Evolutionary conservation across 148 eudicot genomes (phyloP), one percentile per base, ranked within the genome.

Genomic region (Mesembryanthemum crystallinum): DNA sequence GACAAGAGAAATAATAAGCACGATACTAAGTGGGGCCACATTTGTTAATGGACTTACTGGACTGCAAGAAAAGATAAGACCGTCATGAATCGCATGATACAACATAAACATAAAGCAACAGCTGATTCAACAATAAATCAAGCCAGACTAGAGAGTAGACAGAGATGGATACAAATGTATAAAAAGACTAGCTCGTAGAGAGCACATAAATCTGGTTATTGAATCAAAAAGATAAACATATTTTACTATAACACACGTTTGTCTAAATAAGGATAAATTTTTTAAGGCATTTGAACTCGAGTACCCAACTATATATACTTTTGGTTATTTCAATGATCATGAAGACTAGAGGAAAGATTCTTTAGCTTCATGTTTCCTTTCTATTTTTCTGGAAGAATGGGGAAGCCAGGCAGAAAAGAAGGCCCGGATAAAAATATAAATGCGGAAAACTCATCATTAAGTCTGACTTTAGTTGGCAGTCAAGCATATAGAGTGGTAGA

Each of bases 11-110:
- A 92, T 90, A 78, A 90, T 69, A 81, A 95, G 96, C 87, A 95
- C 97, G 70, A 95, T 62, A 69, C 92, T 81, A 69, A 95, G 84
- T 54, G 98, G 98, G 72, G 91, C 86, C 84, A 95, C 97, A 82
- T 95, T 92, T 74, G 98, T 95, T 59, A 90, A 77, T 37, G 98
- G 98, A 86, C 94, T 88, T 75, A 95, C 97, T 75, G 98, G 98
- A 83, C 98, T 95, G 96, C 90, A 89, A 11, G 67, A 78, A 84
- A 81, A 62, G 73, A 80, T 76, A 84, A 65, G 61, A 79, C 54
- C 64, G 69, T 84, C 59, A 82, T 58, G 65, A 57, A 71, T 24
- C 27, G 42, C 62, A 23, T 42, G 27, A 63, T 5, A 23, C 51
- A 63, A 43, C 29, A 24, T 60, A 78, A 35, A 72, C 54, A 11